Evolutionary conservation across 306 rosid species (phyloP), one percentile per base, ranked within the genome.

Genomic region (Aeschynomene evenia): DNA sequence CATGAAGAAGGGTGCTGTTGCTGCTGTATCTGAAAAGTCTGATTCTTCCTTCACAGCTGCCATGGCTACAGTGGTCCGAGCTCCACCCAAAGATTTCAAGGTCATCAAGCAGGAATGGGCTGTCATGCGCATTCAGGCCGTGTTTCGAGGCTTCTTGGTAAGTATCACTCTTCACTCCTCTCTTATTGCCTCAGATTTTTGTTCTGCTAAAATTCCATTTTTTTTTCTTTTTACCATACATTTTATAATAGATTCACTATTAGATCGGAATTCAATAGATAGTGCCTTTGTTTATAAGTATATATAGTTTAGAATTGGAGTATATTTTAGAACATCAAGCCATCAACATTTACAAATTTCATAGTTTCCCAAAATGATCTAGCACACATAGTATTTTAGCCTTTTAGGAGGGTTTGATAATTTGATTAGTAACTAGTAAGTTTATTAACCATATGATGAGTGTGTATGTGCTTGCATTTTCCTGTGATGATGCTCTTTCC

Each of bases 71-170:
- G 84, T 94, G 37, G 74, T 86, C 33, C 74, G 92, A 75, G 92
- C 91, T 78, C 83, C 80, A 6, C 89, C 91, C 7, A 91, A 83
- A 42, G 80, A 86, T 74, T 94, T 94, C 80, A 75, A 48, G 77
- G 22, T 79, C 14, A 77, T 91, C 72, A 88, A 85, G 71, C 72
- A 77, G 78, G 89, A 88, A 64, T 83, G 96, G 96, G 97, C 97
- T 46, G 91, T 96, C 12, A 83, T 85, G 14, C 90, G 91, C 10
- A 87, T 91, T 77, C 99, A 94, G 70, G 80, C 97, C 1, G 45
- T 86, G 10, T 94, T 94, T 75, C 89, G 96, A 28, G 86, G 89
- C 23, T 86, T 91, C 71, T 66, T 94, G 96, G 99, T 94, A 75
- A 68, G 26, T 60, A 1, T 45, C 12, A 9, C 16, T 0, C 6